Conservation (phyloP, 768 basidiomycete genomes). For the Zangia roseola region DNA sequence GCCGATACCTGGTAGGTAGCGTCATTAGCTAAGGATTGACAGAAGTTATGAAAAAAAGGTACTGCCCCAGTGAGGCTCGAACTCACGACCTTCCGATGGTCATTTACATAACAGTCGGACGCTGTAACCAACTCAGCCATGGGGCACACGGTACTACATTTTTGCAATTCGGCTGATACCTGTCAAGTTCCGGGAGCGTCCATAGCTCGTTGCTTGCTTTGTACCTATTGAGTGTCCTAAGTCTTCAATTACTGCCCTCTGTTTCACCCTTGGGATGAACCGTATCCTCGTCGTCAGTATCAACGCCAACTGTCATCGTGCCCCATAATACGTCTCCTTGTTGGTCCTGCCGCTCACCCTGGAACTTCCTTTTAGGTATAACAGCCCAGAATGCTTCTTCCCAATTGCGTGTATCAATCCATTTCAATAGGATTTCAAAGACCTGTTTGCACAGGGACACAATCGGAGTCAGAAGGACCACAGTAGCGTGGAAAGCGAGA, state of each 20-base stretch:
- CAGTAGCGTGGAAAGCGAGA: background rate
- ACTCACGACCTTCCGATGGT: constrained; percentile 52
- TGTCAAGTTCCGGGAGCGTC: no score
- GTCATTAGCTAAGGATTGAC: no score
- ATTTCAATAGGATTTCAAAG: constrained; percentile 88
- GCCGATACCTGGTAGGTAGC: no score
- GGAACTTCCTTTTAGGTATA: constrained; percentile 90
- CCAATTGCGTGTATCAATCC: constrained; percentile 88
- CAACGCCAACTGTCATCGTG: background rate
- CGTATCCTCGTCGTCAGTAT: background rate
- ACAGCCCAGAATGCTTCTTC: constrained; percentile 82
- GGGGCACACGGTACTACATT: constrained; percentile 35
- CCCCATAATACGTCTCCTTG: constrained; percentile 2
- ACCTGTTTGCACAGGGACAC: constrained; percentile 38
- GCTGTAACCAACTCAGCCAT: constrained; percentile 54
- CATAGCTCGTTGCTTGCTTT: no score
- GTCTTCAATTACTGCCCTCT: background rate
- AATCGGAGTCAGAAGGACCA: constrained; percentile 3
- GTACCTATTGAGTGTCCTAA: no score
- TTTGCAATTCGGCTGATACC: no score
- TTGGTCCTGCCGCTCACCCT: constrained; percentile 28
- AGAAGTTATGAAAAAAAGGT: no score
- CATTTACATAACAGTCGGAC: constrained; percentile 43
- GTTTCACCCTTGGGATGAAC: background rate
- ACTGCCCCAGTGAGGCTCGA: constrained; percentile 54